These are phyloP conservation scores for Colletotrichum sp. DNA, from an alignment of 2,329 filamentous ascomycete genomes.

Conservation along the genomic window DNA sequence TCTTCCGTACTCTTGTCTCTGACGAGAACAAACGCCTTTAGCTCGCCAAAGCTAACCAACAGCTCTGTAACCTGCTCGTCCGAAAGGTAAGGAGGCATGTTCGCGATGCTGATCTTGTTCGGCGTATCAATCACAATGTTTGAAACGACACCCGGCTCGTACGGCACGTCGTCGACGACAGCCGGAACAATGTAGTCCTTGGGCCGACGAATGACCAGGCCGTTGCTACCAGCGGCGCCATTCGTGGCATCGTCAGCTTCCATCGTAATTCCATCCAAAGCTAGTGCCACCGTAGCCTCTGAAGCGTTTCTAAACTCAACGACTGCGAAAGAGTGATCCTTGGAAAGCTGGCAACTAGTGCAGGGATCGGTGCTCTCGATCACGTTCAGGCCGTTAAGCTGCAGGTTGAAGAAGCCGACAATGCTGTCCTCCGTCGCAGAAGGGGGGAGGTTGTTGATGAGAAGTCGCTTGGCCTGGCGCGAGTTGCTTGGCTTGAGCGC, in stretches of 20 bases:
- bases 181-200: slow-evolving; percentile 97
- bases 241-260: slow-evolving; percentile 70
- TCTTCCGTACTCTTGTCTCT: slow-evolving; percentile 87
- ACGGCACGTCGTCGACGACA: slow-evolving; percentile 72
- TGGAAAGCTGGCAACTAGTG: slow-evolving; percentile 79
- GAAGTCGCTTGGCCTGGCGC: slow-evolving; percentile 89
- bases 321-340: slow-evolving; percentile 81
- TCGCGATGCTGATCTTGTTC: slow-evolving; percentile 93
- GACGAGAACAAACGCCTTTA: slow-evolving; percentile 90
- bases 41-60: slow-evolving; percentile 86
- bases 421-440: slow-evolving; percentile 77
- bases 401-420: slow-evolving; percentile 89
- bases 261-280: slow-evolving; percentile 89
- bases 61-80: slow-evolving; percentile 94
- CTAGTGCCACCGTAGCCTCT: slow-evolving; percentile 90
- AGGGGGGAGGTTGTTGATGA: slow-evolving; percentile 82
- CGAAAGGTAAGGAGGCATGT: slow-evolving; percentile 84
- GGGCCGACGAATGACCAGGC: slow-evolving; percentile 81
- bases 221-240: slow-evolving; percentile 52
- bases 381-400: slow-evolving; percentile 96
- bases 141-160: slow-evolving; percentile 78
- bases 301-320: slow-evolving; percentile 87
- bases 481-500: slow-evolving; percentile 91
- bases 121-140: slow-evolving; percentile 87
- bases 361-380: slow-evolving; percentile 86